Evolutionary conservation across 352 stramenopile species (phyloP), one percentile per base, ranked within the genome.

Genomic region (Phytophthora foliorum): DNA sequence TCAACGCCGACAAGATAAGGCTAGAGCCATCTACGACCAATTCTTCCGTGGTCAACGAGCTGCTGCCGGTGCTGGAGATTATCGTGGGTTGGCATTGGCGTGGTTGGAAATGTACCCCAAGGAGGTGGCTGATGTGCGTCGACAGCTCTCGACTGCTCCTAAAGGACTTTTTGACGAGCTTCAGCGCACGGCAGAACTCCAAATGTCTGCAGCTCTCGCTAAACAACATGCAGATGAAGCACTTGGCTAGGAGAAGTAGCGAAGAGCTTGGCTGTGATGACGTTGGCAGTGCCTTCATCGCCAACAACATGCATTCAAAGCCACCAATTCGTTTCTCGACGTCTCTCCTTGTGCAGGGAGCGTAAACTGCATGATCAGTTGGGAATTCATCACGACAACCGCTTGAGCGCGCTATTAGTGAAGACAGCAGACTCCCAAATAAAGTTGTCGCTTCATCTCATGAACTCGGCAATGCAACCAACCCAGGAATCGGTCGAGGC

Each of bases 101-200:
- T 92, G 84, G 82, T 52, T 91, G 11, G 57, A 73, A 24, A 82
- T 89, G 81, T 88, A 91, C 55, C 61, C 77, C 17, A 69, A 79
- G 0, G 73, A 86, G 27, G 64, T 91, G 19, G 55, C 32, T 32
- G 41, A 63, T 1, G 64, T 92, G 1, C 67, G 50, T 39, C 44
- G 65, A 51, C 55, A 72, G 2, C 59, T 92, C 16, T 25, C 56
- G 11, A 27, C 32, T 1, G 81, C 75, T 14, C 75, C 81, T 2
- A 58, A 59, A 27, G 53, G 48, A 44, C 66, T 92, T 24, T 91
- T 92, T 51, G 73, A 90, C 32, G 39, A 70, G 13, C 72, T 92
- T 22, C 84, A 92, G 44, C 75, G 81, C 6, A 81, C 69, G 0
- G 74, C 81, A 17, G 78, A 89, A 36, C 68, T 84, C 29, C 78